A percentile compares a stretch with the other conserved stretches of the same genome.
These are phyloP conservation scores for Luffa aegyptiaca DNA, from an alignment of 306 rosid species.

Conservation along the genomic window DNA sequence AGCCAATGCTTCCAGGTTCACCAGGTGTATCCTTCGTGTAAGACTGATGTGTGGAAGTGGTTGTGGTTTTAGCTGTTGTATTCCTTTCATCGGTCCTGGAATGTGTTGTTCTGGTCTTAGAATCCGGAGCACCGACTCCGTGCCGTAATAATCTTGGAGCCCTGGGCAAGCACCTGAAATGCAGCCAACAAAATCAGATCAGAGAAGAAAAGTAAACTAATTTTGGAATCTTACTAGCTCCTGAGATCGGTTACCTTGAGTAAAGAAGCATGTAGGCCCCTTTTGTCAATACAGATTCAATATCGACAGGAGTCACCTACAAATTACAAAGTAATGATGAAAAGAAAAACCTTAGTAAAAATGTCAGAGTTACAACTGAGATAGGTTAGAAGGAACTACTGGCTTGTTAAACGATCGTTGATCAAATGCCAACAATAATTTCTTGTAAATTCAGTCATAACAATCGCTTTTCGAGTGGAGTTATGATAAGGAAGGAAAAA, in stretches of 20 bases:
- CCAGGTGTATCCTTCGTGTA: slow-evolving; percentile 22
- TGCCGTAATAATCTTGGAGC: slow-evolving; percentile 72
- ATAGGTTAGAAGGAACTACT: background rate
- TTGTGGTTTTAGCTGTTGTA: slow-evolving; percentile 23
- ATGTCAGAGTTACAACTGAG: background rate
- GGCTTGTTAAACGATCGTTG: background rate
- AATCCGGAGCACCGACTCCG: slow-evolving; percentile 35
- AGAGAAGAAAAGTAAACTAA: slow-evolving; percentile 1
- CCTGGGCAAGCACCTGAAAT: slow-evolving; percentile 79
- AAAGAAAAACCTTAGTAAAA: background rate
- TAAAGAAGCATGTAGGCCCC: slow-evolving; percentile 96
- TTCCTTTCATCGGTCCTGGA: slow-evolving; percentile 34
- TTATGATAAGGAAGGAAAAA: background rate
- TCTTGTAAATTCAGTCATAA: background rate
- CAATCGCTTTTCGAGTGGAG: background rate
- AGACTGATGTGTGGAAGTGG: slow-evolving; percentile 14
- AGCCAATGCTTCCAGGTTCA: slow-evolving; percentile 27
- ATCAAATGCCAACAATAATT: background rate
- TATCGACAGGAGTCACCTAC: slow-evolving; percentile 68
- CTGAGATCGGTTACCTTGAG: slow-evolving; percentile 47
- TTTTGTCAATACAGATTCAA: slow-evolving; percentile 61
- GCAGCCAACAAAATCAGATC: slow-evolving; percentile 14
- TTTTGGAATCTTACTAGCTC: background rate
- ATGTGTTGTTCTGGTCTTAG: slow-evolving; percentile 29
- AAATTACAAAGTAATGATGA: slow-evolving; percentile 14